These are phyloP conservation scores for Trichopus zeylanicus DNA, from an alignment of 116 monocot genomes.

Conservation along the genomic window DNA sequence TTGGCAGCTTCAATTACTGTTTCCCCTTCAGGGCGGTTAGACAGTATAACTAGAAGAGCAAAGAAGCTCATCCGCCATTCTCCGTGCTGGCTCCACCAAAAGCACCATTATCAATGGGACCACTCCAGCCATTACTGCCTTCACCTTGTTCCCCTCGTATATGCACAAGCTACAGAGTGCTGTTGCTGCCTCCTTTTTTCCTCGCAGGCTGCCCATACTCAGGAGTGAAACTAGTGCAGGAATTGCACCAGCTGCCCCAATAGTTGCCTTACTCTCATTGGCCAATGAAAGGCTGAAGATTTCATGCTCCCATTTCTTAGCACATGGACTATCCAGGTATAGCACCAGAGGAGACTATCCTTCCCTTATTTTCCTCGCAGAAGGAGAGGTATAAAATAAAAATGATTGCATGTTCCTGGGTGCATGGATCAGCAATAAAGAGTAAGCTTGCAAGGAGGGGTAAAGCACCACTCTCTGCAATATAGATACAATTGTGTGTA, in stretches of 20 bases:
- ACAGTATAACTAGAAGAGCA: constrained; percentile 28
- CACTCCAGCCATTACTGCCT: constrained; percentile 41
- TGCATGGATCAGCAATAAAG: constrained; percentile 19
- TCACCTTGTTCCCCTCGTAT: constrained; percentile 35
- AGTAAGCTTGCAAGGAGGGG: constrained; percentile 30
- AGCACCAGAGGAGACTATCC: constrained; percentile 29
- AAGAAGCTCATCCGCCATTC: constrained; percentile 54
- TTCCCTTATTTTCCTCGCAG: constrained; percentile 48
- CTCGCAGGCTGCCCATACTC: constrained; percentile 35
- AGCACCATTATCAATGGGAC: constrained; percentile 28
- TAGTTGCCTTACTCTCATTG: constrained; percentile 33
- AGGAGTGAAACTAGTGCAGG: constrained; percentile 43
- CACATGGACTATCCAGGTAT: constrained; percentile 35
- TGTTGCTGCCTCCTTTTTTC: constrained; percentile 64
- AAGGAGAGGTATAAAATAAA: constrained; percentile 55
- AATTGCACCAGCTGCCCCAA: constrained; percentile 28
- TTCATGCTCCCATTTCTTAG: constrained; percentile 31
- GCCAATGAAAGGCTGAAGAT: constrained; percentile 53
- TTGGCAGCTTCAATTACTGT: constrained; percentile 26
- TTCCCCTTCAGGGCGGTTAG: constrained; percentile 26
- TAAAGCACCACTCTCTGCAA: constrained; percentile 35
- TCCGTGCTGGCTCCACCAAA: constrained; percentile 22
- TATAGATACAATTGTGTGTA: constrained; percentile 29
- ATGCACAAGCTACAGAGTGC: constrained; percentile 57
- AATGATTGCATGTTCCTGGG: constrained; percentile 50